A percentile compares a stretch with the other conserved stretches of the same genome.
These are phyloP conservation scores for Polytrichum formosum DNA, from an alignment of 225 moss, liverwort and hornwort genomes.

Conservation along the genomic window DNA sequence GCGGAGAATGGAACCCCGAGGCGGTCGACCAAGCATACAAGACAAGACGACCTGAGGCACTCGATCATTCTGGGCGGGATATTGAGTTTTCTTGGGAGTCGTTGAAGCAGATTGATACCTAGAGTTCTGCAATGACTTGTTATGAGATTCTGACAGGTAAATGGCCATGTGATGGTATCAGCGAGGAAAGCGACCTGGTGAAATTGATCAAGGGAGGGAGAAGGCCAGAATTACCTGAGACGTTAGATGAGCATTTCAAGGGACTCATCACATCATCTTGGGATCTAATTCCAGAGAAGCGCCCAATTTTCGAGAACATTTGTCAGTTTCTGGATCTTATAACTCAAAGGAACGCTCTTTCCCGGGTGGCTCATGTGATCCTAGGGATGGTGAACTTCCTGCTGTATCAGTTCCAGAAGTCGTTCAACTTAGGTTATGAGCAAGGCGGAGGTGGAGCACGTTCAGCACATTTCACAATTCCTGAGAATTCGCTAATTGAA, in stretches of 20 bases:
- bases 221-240: constrained; percentile 1
- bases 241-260: background rate
- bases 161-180: constrained; percentile 23
- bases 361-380: too few species aligned
- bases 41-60: constrained; percentile 18
- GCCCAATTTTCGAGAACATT: background rate
- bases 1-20: constrained; percentile 3
- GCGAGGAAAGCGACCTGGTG: background rate
- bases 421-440: too few species aligned
- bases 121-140: constrained; percentile 27
- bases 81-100: background rate
- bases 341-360: too few species aligned
- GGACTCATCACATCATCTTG: background rate
- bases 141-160: constrained; percentile 32
- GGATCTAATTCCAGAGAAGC: background rate
- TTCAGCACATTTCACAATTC: too few species aligned
- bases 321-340: background rate
- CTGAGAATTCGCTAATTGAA: background rate
- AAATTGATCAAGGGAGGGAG: constrained; percentile 8
- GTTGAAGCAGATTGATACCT: constrained; percentile 20
- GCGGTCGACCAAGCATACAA: constrained; percentile 2
- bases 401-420: too few species aligned
- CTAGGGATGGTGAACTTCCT: too few species aligned
- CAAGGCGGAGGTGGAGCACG: too few species aligned
- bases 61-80: too few species aligned